Evolutionary conservation across 768 basidiomycete genomes (phyloP), one percentile per base, ranked within the genome.

Genomic region (Pleurotus eryngii): DNA sequence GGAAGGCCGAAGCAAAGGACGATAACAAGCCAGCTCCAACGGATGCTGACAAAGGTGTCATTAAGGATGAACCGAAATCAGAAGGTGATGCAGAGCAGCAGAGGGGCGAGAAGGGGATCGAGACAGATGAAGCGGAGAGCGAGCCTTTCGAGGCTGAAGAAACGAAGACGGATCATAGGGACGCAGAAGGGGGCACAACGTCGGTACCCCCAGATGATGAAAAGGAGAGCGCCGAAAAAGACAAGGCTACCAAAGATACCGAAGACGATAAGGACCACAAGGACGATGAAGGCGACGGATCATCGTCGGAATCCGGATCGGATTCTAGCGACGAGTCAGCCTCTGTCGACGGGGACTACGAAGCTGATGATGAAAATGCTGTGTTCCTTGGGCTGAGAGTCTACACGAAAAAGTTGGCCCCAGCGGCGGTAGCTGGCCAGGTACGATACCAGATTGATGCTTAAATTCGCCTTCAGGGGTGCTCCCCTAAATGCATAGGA

Each of bases 361-460:
- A 9, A 8, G 18, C 17, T 17, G 50, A 42, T 22, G 50, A 53
- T 11, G 50, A 53, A 9, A 24, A 53, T 20, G 61, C 68, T 35
- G 39, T 73, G 2, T 68, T 71, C 46, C 59, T 76, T 7, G 75
- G 75, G 2, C 57, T 76, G 49, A 66, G 72, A 26, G 75, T 77
- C 3, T 77, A 77, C 53, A 75, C 74, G n/a, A 66, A 72, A n/a
- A 67, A 61, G 54, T 63, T 69, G 9, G 65, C 67, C 3, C 59
- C 65, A 22, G 73, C 67, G 11, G 64, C 64, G 11, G 62, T 76
- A 2, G 63, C 55, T n/a, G 74, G 74, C 15, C 72, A 75, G 63
- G 49, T 73, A 43, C 63, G 72, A 60, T 61, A 65, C 40, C 60
- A 63, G 46, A 63, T 64, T 50, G 60, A 62, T 35, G 30, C 30